Evolutionary conservation across 2,329 filamentous ascomycete species (phyloP), one percentile per base, ranked within the genome.

Genomic region (Neoascochyta sp.): DNA sequence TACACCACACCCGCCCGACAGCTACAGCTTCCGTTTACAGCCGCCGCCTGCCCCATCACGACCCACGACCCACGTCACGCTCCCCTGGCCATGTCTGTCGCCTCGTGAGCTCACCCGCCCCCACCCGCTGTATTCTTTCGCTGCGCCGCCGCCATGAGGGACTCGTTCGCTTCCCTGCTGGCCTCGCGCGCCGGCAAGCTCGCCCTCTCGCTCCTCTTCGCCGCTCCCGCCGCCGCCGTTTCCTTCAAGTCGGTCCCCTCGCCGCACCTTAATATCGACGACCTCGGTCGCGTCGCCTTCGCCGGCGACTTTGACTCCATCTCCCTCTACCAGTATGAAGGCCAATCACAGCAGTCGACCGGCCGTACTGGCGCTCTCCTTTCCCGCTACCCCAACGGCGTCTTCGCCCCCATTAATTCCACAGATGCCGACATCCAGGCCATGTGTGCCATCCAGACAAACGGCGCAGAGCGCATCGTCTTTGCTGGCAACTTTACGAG

Each of bases 401-500:
- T 80, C 16, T 86, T 95, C 46, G 74, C 81, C 12, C 77, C 80
- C 11, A 68, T 95, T 27, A 77, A 82, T 30, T 74, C 78, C 22
- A 82, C 88, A 24, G 87, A 96, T 64, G 89, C 83, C 35, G 80
- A 83, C 27, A 95, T 98, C 54, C 76, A 81, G 54, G 75, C 86
- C 43, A 92, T 98, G 84, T 98, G 92, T 67, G 69, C 82, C 12
- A 86, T 90, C 50, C 71, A 79, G 29, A 71, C 74, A 34, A 75
- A 86, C 61, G 83, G 84, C 43, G 74, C 71, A 34, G 71, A 76
- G n/a, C 82, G 83, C 22, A 76, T 96, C 16, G 76, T 96, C 26
- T 75, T 98, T 10, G 92, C 85, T 33, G 92, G 92, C 26, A 96
- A 96, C 67, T 98, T 98, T 60, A 96, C 92, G 17, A 93, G 86